Evolutionary conservation across 345 rosid genomes (phyloP).

Genomic region (Murraya koenigii): DNA sequence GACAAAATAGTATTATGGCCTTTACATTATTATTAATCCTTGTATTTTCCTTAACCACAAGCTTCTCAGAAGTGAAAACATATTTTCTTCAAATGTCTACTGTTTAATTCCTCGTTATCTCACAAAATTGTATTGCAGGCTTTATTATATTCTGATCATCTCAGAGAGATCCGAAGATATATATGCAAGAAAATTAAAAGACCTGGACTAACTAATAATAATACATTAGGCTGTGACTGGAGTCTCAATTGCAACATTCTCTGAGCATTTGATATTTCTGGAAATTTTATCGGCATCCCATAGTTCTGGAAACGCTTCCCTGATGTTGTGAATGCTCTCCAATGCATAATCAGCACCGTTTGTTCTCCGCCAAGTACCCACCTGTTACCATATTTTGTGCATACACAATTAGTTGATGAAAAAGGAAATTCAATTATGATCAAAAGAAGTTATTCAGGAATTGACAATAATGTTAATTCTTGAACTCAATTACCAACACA

Average conservation of each 20-base stretch:
- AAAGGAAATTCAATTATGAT: too few species aligned
- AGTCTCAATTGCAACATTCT: conserved; percentile 56
- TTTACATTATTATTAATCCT: not conserved
- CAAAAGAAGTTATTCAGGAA: not conserved
- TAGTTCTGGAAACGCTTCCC: conserved; percentile 73
- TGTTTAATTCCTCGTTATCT: not conserved
- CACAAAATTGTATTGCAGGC: not conserved
- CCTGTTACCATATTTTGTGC: conserved; percentile 31
- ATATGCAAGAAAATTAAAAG: not conserved
- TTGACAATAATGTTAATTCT: too few species aligned
- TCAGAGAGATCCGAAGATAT: not conserved
- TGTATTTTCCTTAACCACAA: not conserved
- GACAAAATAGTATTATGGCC: not conserved
- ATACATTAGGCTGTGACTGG: conserved; percentile 51
- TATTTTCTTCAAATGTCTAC: not conserved
- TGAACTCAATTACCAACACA: conserved; percentile 54
- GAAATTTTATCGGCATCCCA: conserved; percentile 54
- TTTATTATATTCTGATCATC: not conserved
- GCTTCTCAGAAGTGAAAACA: not conserved
- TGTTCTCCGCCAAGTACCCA: conserved; percentile 59
- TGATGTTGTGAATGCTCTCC: conserved; percentile 78
- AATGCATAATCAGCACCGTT: conserved; percentile 75
- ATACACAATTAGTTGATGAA: too few species aligned
- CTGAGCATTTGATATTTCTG: conserved; percentile 32
- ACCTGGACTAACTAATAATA: not conserved